Percentiles rank a stretch among this genome's conserved stretches.
Conservation (phyloP, 139 green algal genomes). For the Edaphochlamys debaryana region DNA sequence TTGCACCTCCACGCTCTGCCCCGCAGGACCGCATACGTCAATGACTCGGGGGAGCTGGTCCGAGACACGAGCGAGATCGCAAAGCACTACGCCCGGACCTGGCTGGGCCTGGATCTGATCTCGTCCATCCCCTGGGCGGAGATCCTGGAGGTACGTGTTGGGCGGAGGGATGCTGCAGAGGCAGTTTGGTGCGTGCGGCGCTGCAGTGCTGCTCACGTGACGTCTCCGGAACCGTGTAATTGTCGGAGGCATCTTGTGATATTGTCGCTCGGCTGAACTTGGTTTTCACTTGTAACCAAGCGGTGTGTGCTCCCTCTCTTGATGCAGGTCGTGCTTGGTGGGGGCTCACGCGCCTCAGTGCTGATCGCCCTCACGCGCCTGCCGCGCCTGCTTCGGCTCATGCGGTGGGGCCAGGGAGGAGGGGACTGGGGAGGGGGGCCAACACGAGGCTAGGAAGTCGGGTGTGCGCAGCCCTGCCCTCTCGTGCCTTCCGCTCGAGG, state of each 20-base stretch:
- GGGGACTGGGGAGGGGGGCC: background rate
- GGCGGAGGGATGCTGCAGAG: no score
- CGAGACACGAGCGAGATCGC: constrained; percentile 11
- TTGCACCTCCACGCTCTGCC: background rate
- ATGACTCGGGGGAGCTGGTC: constrained; percentile 16
- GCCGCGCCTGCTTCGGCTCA: constrained; percentile 11
- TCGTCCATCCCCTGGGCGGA: constrained; percentile 58
- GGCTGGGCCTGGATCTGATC: constrained; percentile 57
- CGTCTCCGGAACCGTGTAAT: no score
- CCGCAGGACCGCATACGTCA: constrained; percentile 29
- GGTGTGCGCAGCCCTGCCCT: no score
- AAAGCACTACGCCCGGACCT: constrained; percentile 51
- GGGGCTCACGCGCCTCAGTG: background rate
- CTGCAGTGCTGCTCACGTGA: no score
- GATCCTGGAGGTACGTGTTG: constrained; percentile 24
- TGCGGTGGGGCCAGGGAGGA: background rate
- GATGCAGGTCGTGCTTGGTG: background rate
- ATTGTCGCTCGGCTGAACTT: no score
- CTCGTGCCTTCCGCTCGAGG: no score
- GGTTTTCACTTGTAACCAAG: no score
- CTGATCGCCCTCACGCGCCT: constrained; percentile 16
- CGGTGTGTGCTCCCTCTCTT: no score
- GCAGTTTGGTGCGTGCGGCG: no score
- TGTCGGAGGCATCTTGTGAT: no score
- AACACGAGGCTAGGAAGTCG: no score